Percentiles rank a stretch among this genome's conserved stretches.
phyloP scores from a whole-genome alignment of 345 rosid genomes.

The Gossypium rotundifolium region DNA sequence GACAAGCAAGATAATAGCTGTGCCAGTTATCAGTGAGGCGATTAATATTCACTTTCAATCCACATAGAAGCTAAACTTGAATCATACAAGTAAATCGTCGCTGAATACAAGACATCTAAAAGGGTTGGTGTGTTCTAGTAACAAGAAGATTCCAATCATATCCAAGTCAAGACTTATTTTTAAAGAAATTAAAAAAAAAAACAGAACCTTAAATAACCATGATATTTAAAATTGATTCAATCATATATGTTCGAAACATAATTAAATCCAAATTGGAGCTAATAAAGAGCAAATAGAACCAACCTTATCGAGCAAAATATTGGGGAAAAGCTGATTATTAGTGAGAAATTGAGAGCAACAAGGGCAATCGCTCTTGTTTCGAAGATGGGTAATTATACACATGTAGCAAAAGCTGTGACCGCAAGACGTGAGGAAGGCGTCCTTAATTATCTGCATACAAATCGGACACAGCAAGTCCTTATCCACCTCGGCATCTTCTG shows the following conservation, averaged over 20 bases:
- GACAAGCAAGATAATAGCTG: neutral
- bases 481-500: conserved; percentile 40
- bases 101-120: neutral
- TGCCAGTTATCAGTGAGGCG: neutral
- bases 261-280: conserved; percentile 3
- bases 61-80: neutral
- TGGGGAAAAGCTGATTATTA: conserved; percentile 75
- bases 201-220: neutral
- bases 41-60: neutral
- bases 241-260: neutral
- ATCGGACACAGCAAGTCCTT: conserved; percentile 89
- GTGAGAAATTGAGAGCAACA: conserved; percentile 81
- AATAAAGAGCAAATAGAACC: conserved; percentile 5
- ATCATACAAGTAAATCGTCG: neutral
- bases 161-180: neutral
- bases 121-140: neutral
- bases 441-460: conserved; percentile 93
- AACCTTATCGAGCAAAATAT: conserved; percentile 86
- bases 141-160: neutral
- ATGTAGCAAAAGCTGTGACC: conserved; percentile 98
- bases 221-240: neutral
- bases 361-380: conserved; percentile 93
- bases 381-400: conserved; percentile 91
- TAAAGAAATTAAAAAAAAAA: neutral
- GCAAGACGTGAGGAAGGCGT: conserved; percentile 91